These are phyloP conservation scores for Sugiyamaella lignohabitans DNA, from an alignment of 805 yeast species.

Conservation along the genomic window DNA sequence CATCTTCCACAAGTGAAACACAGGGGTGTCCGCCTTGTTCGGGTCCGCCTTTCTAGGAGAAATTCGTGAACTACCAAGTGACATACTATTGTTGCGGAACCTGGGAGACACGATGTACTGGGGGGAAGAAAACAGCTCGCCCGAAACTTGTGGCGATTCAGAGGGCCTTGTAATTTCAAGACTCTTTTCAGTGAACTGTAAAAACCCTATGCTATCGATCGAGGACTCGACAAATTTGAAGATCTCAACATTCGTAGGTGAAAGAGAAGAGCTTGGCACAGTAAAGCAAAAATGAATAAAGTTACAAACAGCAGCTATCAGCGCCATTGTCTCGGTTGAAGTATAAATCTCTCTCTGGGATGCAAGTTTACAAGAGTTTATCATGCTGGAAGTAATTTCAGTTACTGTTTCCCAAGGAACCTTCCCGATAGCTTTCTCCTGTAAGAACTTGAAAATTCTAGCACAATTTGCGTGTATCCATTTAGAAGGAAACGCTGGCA, in stretches of 20 bases:
- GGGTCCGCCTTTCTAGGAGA: slow-evolving; percentile 1
- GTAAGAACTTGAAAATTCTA: slow-evolving; percentile 5
- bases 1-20: slow-evolving; percentile 1
- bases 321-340: slow-evolving; percentile 15
- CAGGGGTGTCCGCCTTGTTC: neutral
- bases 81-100: neutral
- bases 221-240: slow-evolving; percentile 9
- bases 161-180: neutral
- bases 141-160: neutral
- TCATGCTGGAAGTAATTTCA: slow-evolving; percentile 1
- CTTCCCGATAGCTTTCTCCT: neutral
- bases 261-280: neutral
- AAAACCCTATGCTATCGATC: slow-evolving; percentile 13
- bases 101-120: neutral
- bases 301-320: slow-evolving; percentile 15
- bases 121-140: neutral
- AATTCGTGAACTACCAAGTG: neutral
- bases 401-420: slow-evolving; percentile 4
- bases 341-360: slow-evolving; percentile 18
- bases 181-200: slow-evolving; percentile 12
- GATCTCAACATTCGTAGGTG: neutral
- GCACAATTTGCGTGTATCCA: slow-evolving; percentile 14
- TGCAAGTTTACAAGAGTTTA: slow-evolving; percentile 3
- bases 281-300: slow-evolving; percentile 3
- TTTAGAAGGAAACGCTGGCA: slow-evolving; percentile 13